phyloP scores from a whole-genome alignment of 495 filamentous ascomycete genomes.

The Xylaria cubensis region DNA sequence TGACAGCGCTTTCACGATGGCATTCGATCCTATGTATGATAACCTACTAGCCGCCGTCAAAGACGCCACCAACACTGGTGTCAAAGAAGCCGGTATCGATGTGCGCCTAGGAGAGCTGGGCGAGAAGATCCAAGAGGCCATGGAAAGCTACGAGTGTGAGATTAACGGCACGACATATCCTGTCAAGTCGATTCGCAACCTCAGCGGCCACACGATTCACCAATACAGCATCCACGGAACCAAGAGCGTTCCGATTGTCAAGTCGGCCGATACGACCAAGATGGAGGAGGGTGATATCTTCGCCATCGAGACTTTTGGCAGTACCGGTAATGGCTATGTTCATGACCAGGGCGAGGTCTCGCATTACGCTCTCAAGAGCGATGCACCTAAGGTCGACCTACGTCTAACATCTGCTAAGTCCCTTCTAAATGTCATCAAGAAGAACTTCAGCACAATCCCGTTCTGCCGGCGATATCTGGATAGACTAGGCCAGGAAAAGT shows the following conservation, averaged over 20 bases:
- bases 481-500: slow-evolving; percentile 85
- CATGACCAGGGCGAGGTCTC: slow-evolving; percentile 83
- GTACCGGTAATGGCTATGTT: slow-evolving; percentile 86
- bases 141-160: slow-evolving; percentile 89
- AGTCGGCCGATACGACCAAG: slow-evolving; percentile 77
- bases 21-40: slow-evolving; percentile 86
- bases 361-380: slow-evolving; percentile 72
- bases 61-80: slow-evolving; percentile 86
- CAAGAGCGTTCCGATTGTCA: slow-evolving; percentile 92
- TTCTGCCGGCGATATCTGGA: slow-evolving; percentile 89
- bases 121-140: slow-evolving; percentile 79
- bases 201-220: slow-evolving; percentile 88
- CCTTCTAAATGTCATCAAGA: slow-evolving; percentile 83
- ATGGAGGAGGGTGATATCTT: slow-evolving; percentile 97
- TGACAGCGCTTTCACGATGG: slow-evolving; percentile 90
- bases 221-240: slow-evolving; percentile 85
- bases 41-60: slow-evolving; percentile 81
- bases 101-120: slow-evolving; percentile 80
- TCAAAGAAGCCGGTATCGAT: slow-evolving; percentile 85
- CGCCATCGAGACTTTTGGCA: slow-evolving; percentile 93
- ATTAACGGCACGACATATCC: slow-evolving; percentile 78
- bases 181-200: slow-evolving; percentile 84
- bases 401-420: slow-evolving; percentile 80
- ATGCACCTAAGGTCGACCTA: slow-evolving; percentile 70
- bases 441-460: slow-evolving; percentile 89